Evolutionary conservation across 495 filamentous ascomycete genomes (phyloP).

Genomic region (Penicillium macrosclerotiorum): DNA sequence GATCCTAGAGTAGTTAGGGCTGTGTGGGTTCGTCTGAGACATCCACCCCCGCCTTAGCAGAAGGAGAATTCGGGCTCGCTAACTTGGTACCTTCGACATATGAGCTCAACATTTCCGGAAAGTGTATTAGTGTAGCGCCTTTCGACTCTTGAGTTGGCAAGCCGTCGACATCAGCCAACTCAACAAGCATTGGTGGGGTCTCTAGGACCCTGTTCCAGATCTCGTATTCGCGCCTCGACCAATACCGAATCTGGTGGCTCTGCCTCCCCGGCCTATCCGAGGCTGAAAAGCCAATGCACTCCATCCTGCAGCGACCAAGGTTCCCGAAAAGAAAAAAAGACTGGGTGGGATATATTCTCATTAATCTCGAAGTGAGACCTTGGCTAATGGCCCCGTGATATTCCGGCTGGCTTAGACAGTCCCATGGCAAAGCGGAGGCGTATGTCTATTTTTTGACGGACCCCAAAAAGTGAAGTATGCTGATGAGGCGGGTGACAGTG

Average conservation of each 20-base stretch:
- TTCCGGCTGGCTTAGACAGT: neutral
- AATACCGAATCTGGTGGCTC: constrained; percentile 8
- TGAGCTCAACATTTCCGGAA: neutral
- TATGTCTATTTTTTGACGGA: neutral
- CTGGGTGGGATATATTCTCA: neutral
- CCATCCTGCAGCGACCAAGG: neutral
- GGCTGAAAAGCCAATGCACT: neutral
- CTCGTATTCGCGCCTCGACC: constrained; percentile 33
- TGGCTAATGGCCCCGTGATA: constrained; percentile 13
- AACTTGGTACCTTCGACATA: neutral
- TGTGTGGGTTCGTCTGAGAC: constrained; percentile 10
- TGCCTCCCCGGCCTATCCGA: constrained; percentile 15
- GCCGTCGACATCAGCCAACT: constrained; percentile 2
- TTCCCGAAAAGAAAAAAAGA: neutral
- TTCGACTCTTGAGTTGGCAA: constrained; percentile 6
- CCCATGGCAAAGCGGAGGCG: constrained; percentile 1
- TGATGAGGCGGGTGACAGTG: neutral
- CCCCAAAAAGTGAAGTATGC: neutral
- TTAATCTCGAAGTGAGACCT: constrained; percentile 2
- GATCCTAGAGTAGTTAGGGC: constrained; percentile 5
- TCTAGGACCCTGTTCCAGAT: constrained; percentile 20
- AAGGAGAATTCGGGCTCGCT: too few relatives aligned
- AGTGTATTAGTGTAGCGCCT: neutral
- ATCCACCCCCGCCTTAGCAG: constrained; percentile 1
- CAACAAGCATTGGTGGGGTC: constrained; percentile 15